These are phyloP conservation scores for Rhamnella rubrinervis DNA, from an alignment of 331 rosid species.

Conservation along the genomic window DNA sequence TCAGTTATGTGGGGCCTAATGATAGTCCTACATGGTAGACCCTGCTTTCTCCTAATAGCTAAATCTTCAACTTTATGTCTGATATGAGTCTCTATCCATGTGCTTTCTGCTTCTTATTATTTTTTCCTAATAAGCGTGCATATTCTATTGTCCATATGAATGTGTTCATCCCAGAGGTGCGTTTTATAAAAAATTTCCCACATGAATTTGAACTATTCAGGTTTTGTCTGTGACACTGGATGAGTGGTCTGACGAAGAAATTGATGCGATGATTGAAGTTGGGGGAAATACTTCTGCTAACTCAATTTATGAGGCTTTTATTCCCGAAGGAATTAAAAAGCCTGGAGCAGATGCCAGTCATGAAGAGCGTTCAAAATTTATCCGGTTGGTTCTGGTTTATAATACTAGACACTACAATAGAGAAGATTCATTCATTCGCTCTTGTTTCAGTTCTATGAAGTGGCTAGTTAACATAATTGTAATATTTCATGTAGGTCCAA, in stretches of 20 bases:
- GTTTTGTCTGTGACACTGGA: conserved; percentile 92
- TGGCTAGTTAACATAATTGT: conserved; percentile 13
- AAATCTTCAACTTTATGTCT: no score
- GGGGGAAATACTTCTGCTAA: conserved; percentile 96
- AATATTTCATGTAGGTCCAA: conserved; percentile 62
- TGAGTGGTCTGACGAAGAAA: conserved; percentile 96
- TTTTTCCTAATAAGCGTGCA: background rate
- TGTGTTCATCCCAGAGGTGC: background rate
- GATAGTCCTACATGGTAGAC: no score
- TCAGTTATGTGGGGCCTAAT: no score
- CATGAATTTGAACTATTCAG: conserved; percentile 43
- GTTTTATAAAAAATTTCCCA: background rate
- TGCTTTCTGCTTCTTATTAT: background rate
- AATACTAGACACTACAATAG: conserved; percentile 6
- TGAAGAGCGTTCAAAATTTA: conserved; percentile 71
- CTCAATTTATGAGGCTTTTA: conserved; percentile 85
- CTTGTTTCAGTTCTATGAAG: conserved; percentile 23
- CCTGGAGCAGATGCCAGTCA: conserved; percentile 77
- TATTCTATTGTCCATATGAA: no score
- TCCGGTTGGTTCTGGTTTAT: conserved; percentile 58
- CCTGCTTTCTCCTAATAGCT: no score
- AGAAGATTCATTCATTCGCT: conserved; percentile 16
- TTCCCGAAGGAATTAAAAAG: conserved; percentile 79
- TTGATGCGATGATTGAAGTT: conserved; percentile 90
- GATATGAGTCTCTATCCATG: no score